Conservation (phyloP, 2,329 filamentous ascomycete species). For the Clarireedia homoeocarpa region DNA sequence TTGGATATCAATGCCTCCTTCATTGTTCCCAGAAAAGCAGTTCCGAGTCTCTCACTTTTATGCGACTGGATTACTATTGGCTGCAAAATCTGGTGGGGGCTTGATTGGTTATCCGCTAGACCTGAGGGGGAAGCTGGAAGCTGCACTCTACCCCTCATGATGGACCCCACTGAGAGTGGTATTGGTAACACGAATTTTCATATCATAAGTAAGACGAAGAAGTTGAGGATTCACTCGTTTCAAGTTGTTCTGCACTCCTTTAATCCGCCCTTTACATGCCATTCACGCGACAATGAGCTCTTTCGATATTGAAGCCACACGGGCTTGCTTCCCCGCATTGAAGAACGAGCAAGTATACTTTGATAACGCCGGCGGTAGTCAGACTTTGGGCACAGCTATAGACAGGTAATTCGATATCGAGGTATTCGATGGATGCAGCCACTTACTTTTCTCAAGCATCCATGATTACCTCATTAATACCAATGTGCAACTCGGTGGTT, state of each 20-base stretch:
- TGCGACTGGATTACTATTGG: background rate
- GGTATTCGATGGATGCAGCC: background rate
- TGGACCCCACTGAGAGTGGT: background rate
- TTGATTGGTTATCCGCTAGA: background rate
- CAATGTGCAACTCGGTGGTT: constrained; percentile 71
- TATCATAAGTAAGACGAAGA: constrained; percentile 2
- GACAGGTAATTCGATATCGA: constrained; percentile 44
- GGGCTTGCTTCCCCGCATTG: constrained; percentile 61
- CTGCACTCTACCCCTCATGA: background rate
- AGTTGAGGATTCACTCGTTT: background rate
- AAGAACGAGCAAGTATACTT: constrained; percentile 61
- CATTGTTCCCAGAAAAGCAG: background rate
- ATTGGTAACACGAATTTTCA: background rate
- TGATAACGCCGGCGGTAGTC: constrained; percentile 73
- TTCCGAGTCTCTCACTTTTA: background rate
- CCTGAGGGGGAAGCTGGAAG: constrained; percentile 8
- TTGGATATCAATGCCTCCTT: constrained; percentile 1
- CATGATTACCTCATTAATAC: constrained; percentile 55
- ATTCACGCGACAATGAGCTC: background rate
- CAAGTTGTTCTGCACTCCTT: background rate
- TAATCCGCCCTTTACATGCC: background rate
- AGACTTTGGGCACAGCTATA: constrained; percentile 58
- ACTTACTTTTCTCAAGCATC: constrained; percentile 39
- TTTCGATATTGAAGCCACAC: constrained; percentile 48
- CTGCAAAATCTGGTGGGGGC: background rate